Evolutionary conservation across 176 grass and related monocot genomes (phyloP).

Genomic region (Metroxylon sagu): DNA sequence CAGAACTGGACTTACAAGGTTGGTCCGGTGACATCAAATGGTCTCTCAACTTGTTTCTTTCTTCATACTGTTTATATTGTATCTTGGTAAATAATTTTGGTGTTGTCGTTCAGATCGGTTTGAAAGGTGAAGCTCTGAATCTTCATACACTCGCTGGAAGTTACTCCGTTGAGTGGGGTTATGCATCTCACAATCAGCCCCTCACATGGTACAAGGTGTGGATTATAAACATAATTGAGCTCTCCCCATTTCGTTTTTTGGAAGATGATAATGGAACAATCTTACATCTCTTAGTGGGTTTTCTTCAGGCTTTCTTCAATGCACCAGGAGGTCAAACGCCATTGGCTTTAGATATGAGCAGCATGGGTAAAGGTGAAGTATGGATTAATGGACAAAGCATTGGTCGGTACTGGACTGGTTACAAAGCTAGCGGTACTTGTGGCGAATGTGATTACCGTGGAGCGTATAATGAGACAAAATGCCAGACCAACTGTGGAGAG

Average conservation of each 20-base stretch:
- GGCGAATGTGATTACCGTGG: constrained; percentile 70
- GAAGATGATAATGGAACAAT: no score
- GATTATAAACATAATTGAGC: not conserved
- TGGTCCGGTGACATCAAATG: no score
- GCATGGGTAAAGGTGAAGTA: constrained; percentile 95
- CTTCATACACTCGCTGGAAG: constrained; percentile 83
- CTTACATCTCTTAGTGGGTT: no score
- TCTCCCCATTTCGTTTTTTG: no score
- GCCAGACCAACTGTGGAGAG: constrained; percentile 84
- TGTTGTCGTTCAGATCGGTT: constrained; percentile 56
- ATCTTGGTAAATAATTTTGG: constrained; percentile 12
- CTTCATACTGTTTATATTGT: not conserved
- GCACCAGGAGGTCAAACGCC: constrained; percentile 79
- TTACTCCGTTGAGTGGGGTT: constrained; percentile 80
- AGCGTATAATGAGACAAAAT: constrained; percentile 69
- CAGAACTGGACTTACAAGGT: constrained; percentile 98
- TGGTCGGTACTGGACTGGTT: constrained; percentile 87
- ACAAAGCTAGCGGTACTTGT: constrained; percentile 64
- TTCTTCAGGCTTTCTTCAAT: constrained; percentile 78
- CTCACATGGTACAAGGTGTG: constrained; percentile 91
- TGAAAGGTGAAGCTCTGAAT: constrained; percentile 79
- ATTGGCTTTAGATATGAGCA: constrained; percentile 91
- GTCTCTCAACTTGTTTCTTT: not conserved
- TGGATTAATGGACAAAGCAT: constrained; percentile 96
- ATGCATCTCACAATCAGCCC: constrained; percentile 67